Percentiles rank a stretch among this genome's conserved stretches.
phyloP scores from a whole-genome alignment of 208 protist genomes.

The Leptomonas pyrrhocoris region DNA sequence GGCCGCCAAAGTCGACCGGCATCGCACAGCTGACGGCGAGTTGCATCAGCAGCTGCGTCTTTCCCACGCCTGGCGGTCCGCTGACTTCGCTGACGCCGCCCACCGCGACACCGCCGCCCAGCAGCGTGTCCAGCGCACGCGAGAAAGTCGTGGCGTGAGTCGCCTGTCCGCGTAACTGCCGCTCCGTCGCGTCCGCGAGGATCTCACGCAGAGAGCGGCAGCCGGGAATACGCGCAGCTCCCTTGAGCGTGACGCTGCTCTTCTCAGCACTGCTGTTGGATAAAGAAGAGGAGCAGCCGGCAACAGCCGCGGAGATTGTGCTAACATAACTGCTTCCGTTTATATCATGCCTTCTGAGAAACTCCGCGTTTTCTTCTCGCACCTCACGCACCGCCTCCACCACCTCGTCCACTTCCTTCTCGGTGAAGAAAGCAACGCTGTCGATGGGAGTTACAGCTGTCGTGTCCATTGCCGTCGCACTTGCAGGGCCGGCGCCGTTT shows the following conservation, averaged over 20 bases:
- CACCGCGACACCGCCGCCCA: conserved; percentile 74
- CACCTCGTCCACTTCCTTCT: conserved; percentile 23
- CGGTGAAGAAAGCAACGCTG: conserved; percentile 10
- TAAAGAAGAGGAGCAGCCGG: not conserved
- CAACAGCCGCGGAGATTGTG: not conserved
- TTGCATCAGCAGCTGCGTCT: conserved; percentile 92
- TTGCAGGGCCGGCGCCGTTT: not conserved
- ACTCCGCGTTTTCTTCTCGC: not conserved
- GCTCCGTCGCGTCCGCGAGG: not conserved
- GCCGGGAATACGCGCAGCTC: conserved; percentile 2
- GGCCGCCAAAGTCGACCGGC: conserved; percentile 69
- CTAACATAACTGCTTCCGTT: not conserved
- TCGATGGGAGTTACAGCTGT: not conserved
- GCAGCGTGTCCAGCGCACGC: conserved; percentile 67
- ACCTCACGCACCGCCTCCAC: not conserved
- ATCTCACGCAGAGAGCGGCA: conserved; percentile 23
- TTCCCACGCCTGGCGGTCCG: conserved; percentile 90
- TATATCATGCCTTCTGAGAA: not conserved
- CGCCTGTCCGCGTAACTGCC: not conserved
- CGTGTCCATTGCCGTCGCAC: not conserved
- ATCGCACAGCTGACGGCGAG: conserved; percentile 81
- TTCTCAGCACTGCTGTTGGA: not conserved
- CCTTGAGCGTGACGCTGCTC: not conserved
- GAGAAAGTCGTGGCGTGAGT: conserved; percentile 75
- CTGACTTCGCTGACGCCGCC: conserved; percentile 78